Evolutionary conservation across 2,329 filamentous ascomycete genomes (phyloP), one percentile per base, ranked within the genome.

Genomic region (Beauveria caledonica): DNA sequence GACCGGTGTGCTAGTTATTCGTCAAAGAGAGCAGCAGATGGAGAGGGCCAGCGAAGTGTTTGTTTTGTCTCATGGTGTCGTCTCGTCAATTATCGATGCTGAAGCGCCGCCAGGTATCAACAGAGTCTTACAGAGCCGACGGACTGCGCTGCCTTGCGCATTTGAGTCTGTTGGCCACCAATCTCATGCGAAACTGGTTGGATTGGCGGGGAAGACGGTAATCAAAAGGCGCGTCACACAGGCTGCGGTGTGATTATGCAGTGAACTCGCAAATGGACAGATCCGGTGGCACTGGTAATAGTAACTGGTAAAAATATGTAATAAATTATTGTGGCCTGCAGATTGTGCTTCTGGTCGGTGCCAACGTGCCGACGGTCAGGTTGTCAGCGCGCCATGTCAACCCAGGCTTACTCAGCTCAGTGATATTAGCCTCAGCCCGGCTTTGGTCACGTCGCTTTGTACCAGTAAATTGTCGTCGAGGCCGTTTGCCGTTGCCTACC

Each of bases 381-480:
- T 17, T 27, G 55, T 50, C 44, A 48, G 55, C 48, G 45, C 45
- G 13, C 25, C 48, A 44, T 27, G 25, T 27, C 25, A 8, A 6
- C 25, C 7, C 21, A 44, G 49, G 57, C 57, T 60, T 60, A 60
- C 57, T 60, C 57, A 60, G 57, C 57, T 40, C 19, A 36, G 33
- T 36, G 33, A n/a, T n/a, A n/a, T 36, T 36, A 36, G 33, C 33
- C 33, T 36, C 33, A 48, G 13, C 42, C 49, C 58, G 58, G 58
- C 58, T 60, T 60, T 60, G 39, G 49, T 60, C 50, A 60, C 39
- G 1, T 52, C 49, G 17, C 45, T 42, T 25, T 42, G 17, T 10
- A 36, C 33, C 33, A 36, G 33, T n/a, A 42, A 42, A 17, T 42
- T 8, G 10, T 50, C 21, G 6, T 33, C 48, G 49, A 46, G 40